Evolutionary conservation across 2,329 filamentous ascomycete species (phyloP).

Genomic region (Dactylellina drechsleri): DNA sequence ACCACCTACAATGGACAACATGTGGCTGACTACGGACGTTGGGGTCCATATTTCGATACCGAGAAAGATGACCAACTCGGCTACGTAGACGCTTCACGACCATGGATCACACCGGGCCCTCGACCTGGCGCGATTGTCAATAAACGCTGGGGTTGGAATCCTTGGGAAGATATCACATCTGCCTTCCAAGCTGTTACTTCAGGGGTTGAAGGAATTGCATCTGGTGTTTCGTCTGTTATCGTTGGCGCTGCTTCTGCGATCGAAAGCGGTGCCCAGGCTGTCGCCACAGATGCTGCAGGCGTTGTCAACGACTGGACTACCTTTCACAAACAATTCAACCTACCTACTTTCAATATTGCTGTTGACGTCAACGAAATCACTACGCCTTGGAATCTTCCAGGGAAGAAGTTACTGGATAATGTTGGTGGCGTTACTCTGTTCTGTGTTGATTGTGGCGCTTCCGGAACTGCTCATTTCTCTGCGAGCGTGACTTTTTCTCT

Average conservation of each 20-base stretch:
- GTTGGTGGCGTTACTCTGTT: slow-evolving; percentile 34
- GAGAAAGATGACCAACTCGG: slow-evolving; percentile 43
- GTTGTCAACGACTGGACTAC: slow-evolving; percentile 42
- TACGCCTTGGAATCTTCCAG: slow-evolving; percentile 38
- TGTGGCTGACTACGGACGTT: slow-evolving; percentile 36
- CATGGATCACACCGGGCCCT: slow-evolving; percentile 42
- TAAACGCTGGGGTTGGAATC: slow-evolving; percentile 52
- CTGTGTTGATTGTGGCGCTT: slow-evolving; percentile 45
- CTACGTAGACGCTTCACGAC: slow-evolving; percentile 32
- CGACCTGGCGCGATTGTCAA: background rate
- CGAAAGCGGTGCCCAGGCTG: slow-evolving; percentile 30
- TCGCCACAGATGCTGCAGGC: slow-evolving; percentile 30
- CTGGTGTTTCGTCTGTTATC: slow-evolving; percentile 37
- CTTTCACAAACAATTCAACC: slow-evolving; percentile 16
- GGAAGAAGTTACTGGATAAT: slow-evolving; percentile 18
- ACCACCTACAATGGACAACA: slow-evolving; percentile 7
- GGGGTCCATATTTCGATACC: slow-evolving; percentile 42
- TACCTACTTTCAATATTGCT: slow-evolving; percentile 31
- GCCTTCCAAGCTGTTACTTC: slow-evolving; percentile 39
- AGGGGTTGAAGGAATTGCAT: slow-evolving; percentile 26
- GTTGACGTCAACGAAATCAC: slow-evolving; percentile 29
- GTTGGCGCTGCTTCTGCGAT: slow-evolving; percentile 31
- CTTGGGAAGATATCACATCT: slow-evolving; percentile 44
- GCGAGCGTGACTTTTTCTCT: slow-evolving; percentile 44
- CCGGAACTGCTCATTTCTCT: slow-evolving; percentile 38